phyloP scores from a whole-genome alignment of 371 early-diverging fungal genomes.

The Mycotypha africana region DNA sequence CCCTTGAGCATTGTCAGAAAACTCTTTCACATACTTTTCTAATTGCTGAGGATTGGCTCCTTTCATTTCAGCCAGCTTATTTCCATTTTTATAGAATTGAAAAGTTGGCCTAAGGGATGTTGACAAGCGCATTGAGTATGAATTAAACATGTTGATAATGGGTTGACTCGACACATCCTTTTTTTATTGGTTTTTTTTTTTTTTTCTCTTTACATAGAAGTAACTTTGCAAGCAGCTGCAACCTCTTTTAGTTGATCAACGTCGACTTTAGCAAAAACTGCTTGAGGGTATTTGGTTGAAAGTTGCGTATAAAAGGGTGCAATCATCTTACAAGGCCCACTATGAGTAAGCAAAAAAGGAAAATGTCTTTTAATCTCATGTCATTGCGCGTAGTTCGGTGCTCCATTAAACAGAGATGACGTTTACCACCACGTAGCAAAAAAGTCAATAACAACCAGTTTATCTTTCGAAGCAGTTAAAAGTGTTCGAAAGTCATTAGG shows the following conservation, averaged over 20 bases:
- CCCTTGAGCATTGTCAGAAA: slow-evolving; percentile 41
- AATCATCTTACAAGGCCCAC: slow-evolving; percentile 57
- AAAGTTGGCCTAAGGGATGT: slow-evolving; percentile 47
- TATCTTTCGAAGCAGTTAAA: slow-evolving; percentile 14
- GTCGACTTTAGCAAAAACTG: slow-evolving; percentile 58
- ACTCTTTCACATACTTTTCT: slow-evolving; percentile 48
- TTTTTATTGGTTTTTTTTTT: background rate
- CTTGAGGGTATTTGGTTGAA: slow-evolving; percentile 43
- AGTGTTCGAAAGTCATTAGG: slow-evolving; percentile 29
- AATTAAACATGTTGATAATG: no score
- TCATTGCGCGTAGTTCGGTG: slow-evolving; percentile 29
- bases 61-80: slow-evolving; percentile 62
- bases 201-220: slow-evolving; percentile 47
- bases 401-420: no score
- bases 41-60: slow-evolving; percentile 60
- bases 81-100: slow-evolving; percentile 61
- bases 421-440: slow-evolving; percentile 52
- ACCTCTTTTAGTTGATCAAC: slow-evolving; percentile 46
- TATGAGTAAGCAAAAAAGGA: slow-evolving; percentile 41
- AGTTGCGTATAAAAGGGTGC: slow-evolving; percentile 54
- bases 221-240: slow-evolving; percentile 24
- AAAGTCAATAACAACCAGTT: slow-evolving; percentile 52
- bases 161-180: background rate
- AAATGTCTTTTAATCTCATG: no score
- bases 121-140: no score